Conservation (phyloP, 1,139 yeast species). For the Saccharomycopsis phalli region DNA sequence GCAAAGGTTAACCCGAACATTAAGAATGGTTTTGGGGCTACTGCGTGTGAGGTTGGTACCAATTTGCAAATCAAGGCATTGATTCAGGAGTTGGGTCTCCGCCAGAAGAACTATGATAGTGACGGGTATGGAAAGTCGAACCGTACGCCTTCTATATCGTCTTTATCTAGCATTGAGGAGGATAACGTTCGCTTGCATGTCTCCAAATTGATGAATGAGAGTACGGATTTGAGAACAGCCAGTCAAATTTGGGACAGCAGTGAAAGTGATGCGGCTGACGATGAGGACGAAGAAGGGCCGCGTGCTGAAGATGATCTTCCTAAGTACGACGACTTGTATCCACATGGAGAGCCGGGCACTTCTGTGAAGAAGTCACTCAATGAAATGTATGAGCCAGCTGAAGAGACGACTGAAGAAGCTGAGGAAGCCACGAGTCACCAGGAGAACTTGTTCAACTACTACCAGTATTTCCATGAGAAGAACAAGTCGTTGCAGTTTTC, state of each 20-base stretch:
- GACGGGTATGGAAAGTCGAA: neutral
- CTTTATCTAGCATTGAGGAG: slow-evolving; percentile 22
- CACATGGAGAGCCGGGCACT: slow-evolving; percentile 39
- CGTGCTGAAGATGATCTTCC: slow-evolving; percentile 42
- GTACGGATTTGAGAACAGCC: no score
- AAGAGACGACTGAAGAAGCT: slow-evolving; percentile 30
- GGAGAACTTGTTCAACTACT: slow-evolving; percentile 42
- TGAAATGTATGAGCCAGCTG: slow-evolving; percentile 28
- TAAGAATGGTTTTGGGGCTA: slow-evolving; percentile 44
- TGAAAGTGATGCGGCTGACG: slow-evolving; percentile 24
- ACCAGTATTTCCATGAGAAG: slow-evolving; percentile 25
- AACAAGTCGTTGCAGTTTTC: slow-evolving; percentile 56
- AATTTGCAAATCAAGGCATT: slow-evolving; percentile 28
- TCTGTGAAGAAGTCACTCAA: slow-evolving; percentile 25
- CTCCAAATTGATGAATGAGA: slow-evolving; percentile 24
- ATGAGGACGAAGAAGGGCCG: slow-evolving; percentile 22
- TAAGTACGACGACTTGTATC: slow-evolving; percentile 76
- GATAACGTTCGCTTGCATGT: slow-evolving; percentile 25
- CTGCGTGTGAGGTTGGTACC: slow-evolving; percentile 37
- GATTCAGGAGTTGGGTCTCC: slow-evolving; percentile 6
- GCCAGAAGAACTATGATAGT: neutral
- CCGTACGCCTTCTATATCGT: slow-evolving; percentile 14
- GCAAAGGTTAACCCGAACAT: slow-evolving; percentile 58
- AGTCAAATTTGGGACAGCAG: slow-evolving; percentile 19
- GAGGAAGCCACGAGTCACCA: slow-evolving; percentile 37